Percentiles rank a stretch among this genome's conserved stretches.
phyloP scores from a whole-genome alignment of 306 rosid genomes.

The Crataegus laevigata region DNA sequence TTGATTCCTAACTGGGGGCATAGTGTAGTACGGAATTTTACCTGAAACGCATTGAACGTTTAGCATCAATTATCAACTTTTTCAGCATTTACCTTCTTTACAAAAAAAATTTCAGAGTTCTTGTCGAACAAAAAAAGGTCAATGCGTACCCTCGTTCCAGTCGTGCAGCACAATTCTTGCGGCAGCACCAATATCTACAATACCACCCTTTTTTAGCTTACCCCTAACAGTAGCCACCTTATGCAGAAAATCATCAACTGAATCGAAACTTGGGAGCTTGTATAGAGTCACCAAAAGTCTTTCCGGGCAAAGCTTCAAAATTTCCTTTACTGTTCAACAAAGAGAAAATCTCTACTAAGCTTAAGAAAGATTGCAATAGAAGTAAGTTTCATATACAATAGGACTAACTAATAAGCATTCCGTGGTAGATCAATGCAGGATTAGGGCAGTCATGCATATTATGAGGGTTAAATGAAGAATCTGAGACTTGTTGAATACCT shows the following conservation, averaged over 20 bases:
- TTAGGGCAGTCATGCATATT: not conserved
- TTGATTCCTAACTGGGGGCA: constrained; percentile 78
- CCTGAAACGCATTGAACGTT: constrained; percentile 37
- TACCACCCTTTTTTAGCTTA: constrained; percentile 85
- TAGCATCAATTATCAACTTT: not conserved
- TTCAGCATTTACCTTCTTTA: not conserved
- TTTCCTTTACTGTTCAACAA: constrained; percentile 72
- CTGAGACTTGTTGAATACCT: constrained; percentile 34
- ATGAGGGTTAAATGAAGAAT: too few species aligned
- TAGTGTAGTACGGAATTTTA: constrained; percentile 83
- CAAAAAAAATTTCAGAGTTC: not conserved
- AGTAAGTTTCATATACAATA: not conserved
- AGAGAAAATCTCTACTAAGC: not conserved
- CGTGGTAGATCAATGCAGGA: too few species aligned
- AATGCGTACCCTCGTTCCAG: constrained; percentile 79
- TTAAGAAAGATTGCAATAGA: not conserved
- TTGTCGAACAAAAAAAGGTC: not conserved
- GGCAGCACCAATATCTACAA: constrained; percentile 66
- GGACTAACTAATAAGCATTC: not conserved
- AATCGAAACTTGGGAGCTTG: constrained; percentile 71
- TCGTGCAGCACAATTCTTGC: constrained; percentile 91
- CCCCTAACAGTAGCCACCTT: constrained; percentile 87
- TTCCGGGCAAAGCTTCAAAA: constrained; percentile 77
- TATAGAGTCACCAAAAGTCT: constrained; percentile 59
- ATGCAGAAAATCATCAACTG: constrained; percentile 78